These are phyloP conservation scores for Arabidopsis hybrid DNA, from an alignment of 441 rosid genomes.

Conservation along the genomic window DNA sequence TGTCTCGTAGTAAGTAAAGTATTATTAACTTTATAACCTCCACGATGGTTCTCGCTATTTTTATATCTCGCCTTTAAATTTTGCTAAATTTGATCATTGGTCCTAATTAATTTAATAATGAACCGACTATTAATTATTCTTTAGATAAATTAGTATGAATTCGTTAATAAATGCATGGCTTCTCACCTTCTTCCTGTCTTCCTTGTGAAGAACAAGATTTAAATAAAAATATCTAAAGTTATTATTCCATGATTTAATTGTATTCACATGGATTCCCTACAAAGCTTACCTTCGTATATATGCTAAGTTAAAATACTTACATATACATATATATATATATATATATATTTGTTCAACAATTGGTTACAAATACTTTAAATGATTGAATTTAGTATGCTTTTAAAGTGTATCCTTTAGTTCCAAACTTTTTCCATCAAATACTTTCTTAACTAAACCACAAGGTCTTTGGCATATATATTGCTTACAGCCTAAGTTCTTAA, in stretches of 20 bases:
- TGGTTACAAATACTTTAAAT: background rate
- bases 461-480: slow-evolving; percentile 37
- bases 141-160: slow-evolving; percentile 30
- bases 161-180: slow-evolving; percentile 19
- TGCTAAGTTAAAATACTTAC: background rate
- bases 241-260: background rate
- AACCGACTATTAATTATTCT: slow-evolving; percentile 25
- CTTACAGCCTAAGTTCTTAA: slow-evolving; percentile 45
- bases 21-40: slow-evolving; percentile 12
- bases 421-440: slow-evolving; percentile 23
- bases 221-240: background rate
- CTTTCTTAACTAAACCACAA: slow-evolving; percentile 25
- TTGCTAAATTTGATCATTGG: slow-evolving; percentile 17
- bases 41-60: slow-evolving; percentile 17
- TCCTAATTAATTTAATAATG: background rate
- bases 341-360: background rate
- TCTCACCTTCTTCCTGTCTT: slow-evolving; percentile 37
- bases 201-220: slow-evolving; percentile 7
- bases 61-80: background rate
- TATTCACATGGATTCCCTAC: slow-evolving; percentile 7
- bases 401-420: slow-evolving; percentile 11
- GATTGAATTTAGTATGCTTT: background rate
- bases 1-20: slow-evolving; percentile 28
- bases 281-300: slow-evolving; percentile 5
- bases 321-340: background rate